A percentile compares a stretch with the other conserved stretches of the same genome.
phyloP scores from a whole-genome alignment of 169 alveolate species.

The Eimeria tenella region DNA sequence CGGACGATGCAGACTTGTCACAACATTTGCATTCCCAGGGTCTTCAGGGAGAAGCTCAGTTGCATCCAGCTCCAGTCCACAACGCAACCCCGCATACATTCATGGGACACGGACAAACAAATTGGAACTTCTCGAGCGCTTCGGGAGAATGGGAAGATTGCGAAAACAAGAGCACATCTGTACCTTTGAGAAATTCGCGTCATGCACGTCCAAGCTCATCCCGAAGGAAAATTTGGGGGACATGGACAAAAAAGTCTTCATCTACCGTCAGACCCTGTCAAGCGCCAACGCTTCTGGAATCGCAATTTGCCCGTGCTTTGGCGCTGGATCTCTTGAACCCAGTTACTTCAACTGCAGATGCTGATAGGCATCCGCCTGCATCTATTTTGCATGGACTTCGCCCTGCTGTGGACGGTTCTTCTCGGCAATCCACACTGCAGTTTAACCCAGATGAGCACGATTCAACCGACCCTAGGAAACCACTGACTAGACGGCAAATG shows the following conservation, averaged over 20 bases:
- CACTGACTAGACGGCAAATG: neutral
- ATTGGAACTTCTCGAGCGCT: neutral
- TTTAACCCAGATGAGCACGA: neutral
- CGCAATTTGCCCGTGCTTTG: conserved; percentile 62
- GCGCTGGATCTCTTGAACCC: conserved; percentile 57
- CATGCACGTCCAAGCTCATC: neutral
- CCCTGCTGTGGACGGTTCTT: neutral
- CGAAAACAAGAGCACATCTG: neutral
- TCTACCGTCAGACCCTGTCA: neutral
- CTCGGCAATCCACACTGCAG: neutral
- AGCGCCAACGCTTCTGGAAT: conserved; percentile 53
- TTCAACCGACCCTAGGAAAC: neutral
- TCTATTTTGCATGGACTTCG: neutral
- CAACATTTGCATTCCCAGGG: neutral
- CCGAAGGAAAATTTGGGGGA: neutral
- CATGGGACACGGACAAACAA: neutral
- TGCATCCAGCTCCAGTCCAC: conserved; percentile 25
- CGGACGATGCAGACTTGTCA: conserved; percentile 12
- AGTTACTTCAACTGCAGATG: neutral
- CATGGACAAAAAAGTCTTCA: no score
- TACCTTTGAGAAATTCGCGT: neutral
- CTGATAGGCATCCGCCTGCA: neutral
- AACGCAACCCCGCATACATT: neutral
- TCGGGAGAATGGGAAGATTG: conserved; percentile 1
- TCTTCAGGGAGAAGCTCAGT: neutral